Conservation (phyloP, 805 yeast genomes). For the Saccharomycopsis sp. region DNA sequence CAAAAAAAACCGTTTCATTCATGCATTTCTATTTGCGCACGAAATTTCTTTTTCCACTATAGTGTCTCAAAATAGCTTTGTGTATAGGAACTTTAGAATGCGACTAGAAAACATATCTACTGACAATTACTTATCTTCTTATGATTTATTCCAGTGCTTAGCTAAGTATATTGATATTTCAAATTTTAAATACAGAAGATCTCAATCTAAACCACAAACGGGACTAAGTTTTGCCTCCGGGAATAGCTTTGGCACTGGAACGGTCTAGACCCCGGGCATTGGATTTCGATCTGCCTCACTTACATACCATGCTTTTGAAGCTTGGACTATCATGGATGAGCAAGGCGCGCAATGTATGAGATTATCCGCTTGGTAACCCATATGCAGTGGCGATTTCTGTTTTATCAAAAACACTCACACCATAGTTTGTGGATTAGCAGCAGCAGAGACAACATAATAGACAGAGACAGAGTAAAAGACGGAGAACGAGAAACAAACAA, state of each 20-base stretch:
- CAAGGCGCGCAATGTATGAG: background rate
- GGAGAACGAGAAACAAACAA: background rate
- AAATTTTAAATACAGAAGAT: background rate
- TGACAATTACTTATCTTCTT: background rate
- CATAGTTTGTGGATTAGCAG: no score
- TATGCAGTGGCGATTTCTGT: background rate
- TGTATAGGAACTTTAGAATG: no score
- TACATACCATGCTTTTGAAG: background rate
- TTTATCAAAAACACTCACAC: no score
- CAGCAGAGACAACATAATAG: background rate
- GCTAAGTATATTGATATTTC: no score
- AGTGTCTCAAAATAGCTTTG: background rate
- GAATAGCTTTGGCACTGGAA: background rate
- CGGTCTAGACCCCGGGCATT: background rate
- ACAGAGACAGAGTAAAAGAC: background rate
- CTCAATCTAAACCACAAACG: background rate
- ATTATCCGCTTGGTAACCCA: background rate
- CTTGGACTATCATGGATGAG: background rate
- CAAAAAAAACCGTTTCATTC: background rate
- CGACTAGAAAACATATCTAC: no score
- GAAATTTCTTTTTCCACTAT: background rate
- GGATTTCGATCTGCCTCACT: background rate
- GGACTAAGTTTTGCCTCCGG: background rate
- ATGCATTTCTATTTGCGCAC: background rate
- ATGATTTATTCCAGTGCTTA: background rate